A percentile compares a stretch with the other conserved stretches of the same genome.
Conservation (phyloP, 2,329 filamentous ascomycete genomes). For the Aspergillus arachidicola region DNA sequence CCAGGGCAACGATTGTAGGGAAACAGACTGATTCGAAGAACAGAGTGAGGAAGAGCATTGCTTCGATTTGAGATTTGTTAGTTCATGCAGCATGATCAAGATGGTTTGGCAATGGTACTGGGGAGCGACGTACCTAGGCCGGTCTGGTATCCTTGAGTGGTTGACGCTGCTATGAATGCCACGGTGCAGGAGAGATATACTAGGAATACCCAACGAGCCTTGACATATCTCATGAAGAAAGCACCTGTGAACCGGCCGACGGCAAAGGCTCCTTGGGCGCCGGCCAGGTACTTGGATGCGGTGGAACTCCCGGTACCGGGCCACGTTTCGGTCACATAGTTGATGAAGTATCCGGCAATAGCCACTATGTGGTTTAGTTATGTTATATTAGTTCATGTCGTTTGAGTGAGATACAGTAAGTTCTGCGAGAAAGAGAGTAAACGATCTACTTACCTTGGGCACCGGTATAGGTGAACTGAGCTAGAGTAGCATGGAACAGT, state of each 20-base stretch:
- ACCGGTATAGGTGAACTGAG: conserved; percentile 80
- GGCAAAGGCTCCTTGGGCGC: conserved; percentile 73
- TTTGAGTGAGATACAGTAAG: not conserved
- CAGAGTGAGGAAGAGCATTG: conserved; percentile 68
- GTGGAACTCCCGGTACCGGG: conserved; percentile 55
- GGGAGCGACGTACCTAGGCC: conserved; percentile 44
- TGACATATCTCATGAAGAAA: conserved; percentile 66
- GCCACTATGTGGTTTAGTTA: conserved; percentile 34
- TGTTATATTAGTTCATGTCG: not conserved
- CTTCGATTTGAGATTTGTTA: conserved; percentile 14
- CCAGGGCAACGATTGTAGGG: conserved; percentile 78
- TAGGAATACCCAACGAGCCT: conserved; percentile 71
- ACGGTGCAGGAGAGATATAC: conserved; percentile 67
- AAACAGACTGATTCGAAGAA: conserved; percentile 84
- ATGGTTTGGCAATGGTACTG: not conserved
- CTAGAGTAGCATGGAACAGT: conserved; percentile 73
- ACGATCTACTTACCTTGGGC: conserved; percentile 59
- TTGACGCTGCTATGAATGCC: conserved; percentile 57
- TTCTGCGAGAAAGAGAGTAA: not conserved
- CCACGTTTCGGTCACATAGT: conserved; percentile 67
- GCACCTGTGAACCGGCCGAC: conserved; percentile 71
- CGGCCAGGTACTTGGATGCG: conserved; percentile 70
- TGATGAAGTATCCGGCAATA: conserved; percentile 68
- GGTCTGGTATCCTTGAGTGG: conserved; percentile 50
- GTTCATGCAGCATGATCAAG: not conserved